phyloP scores from a whole-genome alignment of 1,139 yeast species.

The Magnusiomyces sp. region DNA sequence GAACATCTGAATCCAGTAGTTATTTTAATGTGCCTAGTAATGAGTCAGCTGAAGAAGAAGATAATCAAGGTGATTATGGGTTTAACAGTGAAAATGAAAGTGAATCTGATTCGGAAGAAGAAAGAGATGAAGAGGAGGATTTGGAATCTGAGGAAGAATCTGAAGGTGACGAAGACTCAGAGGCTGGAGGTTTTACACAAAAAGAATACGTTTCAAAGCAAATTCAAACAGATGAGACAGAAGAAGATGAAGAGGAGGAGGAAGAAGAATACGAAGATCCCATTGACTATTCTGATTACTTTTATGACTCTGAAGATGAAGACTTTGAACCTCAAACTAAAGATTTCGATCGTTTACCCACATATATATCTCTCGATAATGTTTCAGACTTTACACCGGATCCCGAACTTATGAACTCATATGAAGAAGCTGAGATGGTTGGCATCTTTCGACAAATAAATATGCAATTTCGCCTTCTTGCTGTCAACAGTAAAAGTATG shows the following conservation, averaged over 20 bases:
- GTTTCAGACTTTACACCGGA: neutral
- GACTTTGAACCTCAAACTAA: neutral
- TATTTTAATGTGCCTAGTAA: neutral
- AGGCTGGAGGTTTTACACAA: neutral
- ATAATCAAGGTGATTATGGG: neutral
- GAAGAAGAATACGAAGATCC: neutral
- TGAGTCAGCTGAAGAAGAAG: constrained; percentile 4
- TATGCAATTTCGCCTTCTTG: constrained; percentile 3
- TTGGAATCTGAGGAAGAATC: constrained; percentile 8
- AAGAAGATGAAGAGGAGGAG: neutral
- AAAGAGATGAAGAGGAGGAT: constrained; percentile 11
- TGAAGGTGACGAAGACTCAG: constrained; percentile 1
- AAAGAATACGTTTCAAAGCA: neutral
- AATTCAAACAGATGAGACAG: neutral
- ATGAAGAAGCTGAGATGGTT: constrained; percentile 4
- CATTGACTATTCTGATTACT: constrained; percentile 1
- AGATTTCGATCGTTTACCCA: neutral
- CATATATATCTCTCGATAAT: constrained; percentile 3
- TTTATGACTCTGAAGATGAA: constrained; percentile 7
- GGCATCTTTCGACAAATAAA: constrained; percentile 1
- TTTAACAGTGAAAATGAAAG: constrained; percentile 2
- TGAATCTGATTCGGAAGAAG: constrained; percentile 5
- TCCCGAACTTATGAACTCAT: neutral
- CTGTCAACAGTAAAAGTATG: neutral
- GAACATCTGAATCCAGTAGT: neutral